These are phyloP conservation scores for Aristolochia fimbriata DNA, from an alignment of 164 flowering plant genomes.

Conservation along the genomic window DNA sequence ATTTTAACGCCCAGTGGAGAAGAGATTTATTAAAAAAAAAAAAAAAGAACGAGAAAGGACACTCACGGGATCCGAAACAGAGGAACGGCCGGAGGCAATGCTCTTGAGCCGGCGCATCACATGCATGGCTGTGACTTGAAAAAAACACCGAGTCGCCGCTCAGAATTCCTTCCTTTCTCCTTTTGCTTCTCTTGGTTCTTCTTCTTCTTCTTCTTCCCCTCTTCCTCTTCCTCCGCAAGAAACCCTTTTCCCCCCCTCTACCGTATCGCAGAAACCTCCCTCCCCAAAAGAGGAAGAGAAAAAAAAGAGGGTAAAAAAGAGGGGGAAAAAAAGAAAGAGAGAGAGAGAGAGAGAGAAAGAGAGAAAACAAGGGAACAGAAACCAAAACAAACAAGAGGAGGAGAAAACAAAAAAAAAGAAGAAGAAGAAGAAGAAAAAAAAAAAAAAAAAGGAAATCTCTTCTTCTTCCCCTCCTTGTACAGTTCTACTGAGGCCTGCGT, in stretches of 20 bases:
- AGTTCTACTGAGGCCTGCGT: too few species aligned
- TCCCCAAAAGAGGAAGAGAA: background rate
- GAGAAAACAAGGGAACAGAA: too few species aligned
- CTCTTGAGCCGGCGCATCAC: conserved; percentile 87
- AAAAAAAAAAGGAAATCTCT: background rate
- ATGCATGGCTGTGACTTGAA: conserved; percentile 33
- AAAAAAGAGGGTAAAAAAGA: background rate
- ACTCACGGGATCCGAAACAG: conserved; percentile 79
- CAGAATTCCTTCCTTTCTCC: background rate
- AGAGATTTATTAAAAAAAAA: background rate
- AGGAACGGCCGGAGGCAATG: conserved; percentile 88
- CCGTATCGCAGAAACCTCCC: background rate
- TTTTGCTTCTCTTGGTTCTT: background rate
- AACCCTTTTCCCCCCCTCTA: background rate
- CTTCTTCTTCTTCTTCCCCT: too few species aligned
- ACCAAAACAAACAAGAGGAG: background rate
- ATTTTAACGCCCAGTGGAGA: background rate
- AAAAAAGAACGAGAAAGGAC: background rate
- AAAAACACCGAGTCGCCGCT: background rate
- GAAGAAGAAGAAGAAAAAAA: too few species aligned
- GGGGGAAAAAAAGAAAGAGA: background rate
- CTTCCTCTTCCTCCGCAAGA: background rate
- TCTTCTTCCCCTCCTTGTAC: background rate
- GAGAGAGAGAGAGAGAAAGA: too few species aligned
- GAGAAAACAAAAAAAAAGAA: background rate